phyloP scores from a whole-genome alignment of 768 basidiomycete genomes.

The Amanita molliuscula region DNA sequence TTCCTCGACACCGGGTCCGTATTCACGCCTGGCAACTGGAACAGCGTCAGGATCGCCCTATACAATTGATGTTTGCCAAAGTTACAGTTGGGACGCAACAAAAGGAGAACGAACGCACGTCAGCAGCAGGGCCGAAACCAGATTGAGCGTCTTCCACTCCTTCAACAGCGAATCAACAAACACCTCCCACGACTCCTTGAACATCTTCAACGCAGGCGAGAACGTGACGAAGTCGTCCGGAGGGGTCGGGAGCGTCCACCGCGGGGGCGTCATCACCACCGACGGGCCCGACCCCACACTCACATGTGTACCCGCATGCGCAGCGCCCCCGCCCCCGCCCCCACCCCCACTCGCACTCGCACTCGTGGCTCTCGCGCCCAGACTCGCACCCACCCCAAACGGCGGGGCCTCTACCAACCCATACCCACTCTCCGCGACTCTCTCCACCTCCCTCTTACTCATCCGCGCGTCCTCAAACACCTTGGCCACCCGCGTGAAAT shows the following conservation, averaged over 20 bases:
- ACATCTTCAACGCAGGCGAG: slow-evolving; percentile 43
- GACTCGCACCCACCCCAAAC: no score
- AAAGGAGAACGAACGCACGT: slow-evolving; percentile 13
- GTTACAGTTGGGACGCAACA: no score
- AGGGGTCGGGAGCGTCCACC: slow-evolving; percentile 16
- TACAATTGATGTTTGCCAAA: no score
- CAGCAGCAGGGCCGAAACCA: slow-evolving; percentile 22
- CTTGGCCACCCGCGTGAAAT: slow-evolving; percentile 68
- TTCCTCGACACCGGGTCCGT: slow-evolving; percentile 46
- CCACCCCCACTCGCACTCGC: no score
- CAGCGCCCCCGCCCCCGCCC: no score
- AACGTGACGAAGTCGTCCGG: slow-evolving; percentile 46
- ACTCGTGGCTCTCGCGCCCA: no score
- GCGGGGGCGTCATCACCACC: slow-evolving; percentile 12
- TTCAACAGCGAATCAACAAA: slow-evolving; percentile 19
- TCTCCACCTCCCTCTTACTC: slow-evolving; percentile 58
- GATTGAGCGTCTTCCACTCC: slow-evolving; percentile 27
- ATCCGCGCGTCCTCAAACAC: slow-evolving; percentile 74
- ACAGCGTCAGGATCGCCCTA: slow-evolving; percentile 24
- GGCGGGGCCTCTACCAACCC: no score
- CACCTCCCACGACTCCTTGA: slow-evolving; percentile 19
- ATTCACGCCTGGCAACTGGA: slow-evolving; percentile 30
- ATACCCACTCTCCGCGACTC: slow-evolving; percentile 16
- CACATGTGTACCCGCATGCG: no score
- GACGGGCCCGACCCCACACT: slow-evolving; percentile 2